These are phyloP conservation scores for Wallacemonas sp. DNA, from an alignment of 208 protist genomes.

Conservation along the genomic window DNA sequence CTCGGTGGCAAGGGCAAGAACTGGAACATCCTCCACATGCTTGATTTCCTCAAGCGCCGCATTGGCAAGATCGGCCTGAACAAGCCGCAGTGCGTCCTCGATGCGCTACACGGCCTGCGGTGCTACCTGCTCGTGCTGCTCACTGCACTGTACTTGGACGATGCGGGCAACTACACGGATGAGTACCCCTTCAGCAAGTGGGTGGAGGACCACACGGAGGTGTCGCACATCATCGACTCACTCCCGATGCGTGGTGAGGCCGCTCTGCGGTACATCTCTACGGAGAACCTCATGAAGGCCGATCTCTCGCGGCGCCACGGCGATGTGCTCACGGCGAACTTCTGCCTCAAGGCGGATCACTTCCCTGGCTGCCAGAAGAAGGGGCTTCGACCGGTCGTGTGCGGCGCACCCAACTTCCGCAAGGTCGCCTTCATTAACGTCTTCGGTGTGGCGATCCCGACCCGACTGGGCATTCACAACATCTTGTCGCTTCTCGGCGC, in stretches of 20 bases:
- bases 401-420: slow-evolving; percentile 86
- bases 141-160: slow-evolving; percentile 76
- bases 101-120: slow-evolving; percentile 65
- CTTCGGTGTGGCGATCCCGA: slow-evolving; percentile 86
- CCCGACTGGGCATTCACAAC: slow-evolving; percentile 79
- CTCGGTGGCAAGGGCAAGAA: slow-evolving; percentile 61
- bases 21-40: slow-evolving; percentile 79
- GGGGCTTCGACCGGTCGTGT: slow-evolving; percentile 73
- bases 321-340: slow-evolving; percentile 87
- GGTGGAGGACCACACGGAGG: slow-evolving; percentile 57
- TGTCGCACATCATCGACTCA: slow-evolving; percentile 76
- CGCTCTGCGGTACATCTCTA: slow-evolving; percentile 67
- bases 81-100: slow-evolving; percentile 51
- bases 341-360: slow-evolving; percentile 88
- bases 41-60: slow-evolving; percentile 66
- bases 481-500: slow-evolving; percentile 86
- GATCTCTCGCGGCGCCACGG: slow-evolving; percentile 66
- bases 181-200: slow-evolving; percentile 62
- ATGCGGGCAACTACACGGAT: slow-evolving; percentile 35
- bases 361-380: slow-evolving; percentile 90
- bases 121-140: slow-evolving; percentile 85
- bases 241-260: slow-evolving; percentile 64
- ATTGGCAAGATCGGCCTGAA: slow-evolving; percentile 39
- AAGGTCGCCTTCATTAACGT: slow-evolving; percentile 85
- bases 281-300: slow-evolving; percentile 70